Base-by-base conservation (phyloP, 495 filamentous ascomycete genomes). In the Talaromyces nanjingensis region DNA sequence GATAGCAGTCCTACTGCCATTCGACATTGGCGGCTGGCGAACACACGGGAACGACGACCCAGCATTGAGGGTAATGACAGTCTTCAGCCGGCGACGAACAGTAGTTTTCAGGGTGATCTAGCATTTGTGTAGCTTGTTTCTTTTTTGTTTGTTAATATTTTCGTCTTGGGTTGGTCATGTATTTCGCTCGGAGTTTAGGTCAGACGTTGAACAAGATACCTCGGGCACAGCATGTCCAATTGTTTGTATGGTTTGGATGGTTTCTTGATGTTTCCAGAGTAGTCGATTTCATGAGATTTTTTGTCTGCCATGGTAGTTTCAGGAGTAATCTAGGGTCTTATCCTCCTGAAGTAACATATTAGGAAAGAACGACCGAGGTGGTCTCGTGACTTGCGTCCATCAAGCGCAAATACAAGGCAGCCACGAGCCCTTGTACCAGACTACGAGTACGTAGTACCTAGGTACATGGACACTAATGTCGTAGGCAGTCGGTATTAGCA, bases 121-220 rank as follows among this genome's bases (percentile, higher is more conserved):
- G 72, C 72, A 31, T 74, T 74, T 72, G 72, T 74, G 62, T 74
- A 62, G 68, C 12, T 47, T 61, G 53, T 56, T 56, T 59, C 4
- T 63, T 54, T 62, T 33, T 6, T 31, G 37, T 52, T 18, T 61
- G 29, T 59, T 37, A 29, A 59, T 59, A 33, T 59, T 37, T 5
- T 56, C 24, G 16, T 20, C 45, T 20, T 20, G 45, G 52, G 52
- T 24, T 9, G 14, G 52, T 25, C 52, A 55, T 24, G 25, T 55
- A 18, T 4, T 55, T 25, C 8, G 24, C 24, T 16, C 12, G 52
- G 25, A 55, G 52, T 55, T 55, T 29, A 11, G 22, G 25, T 29
- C 52, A 55, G 24, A 24, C 52, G 52, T 55, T 55, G 45, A 54
- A 25, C 52, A 55, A 55, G 52, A 55, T 55, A 55, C 52, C 52